Evolutionary conservation across 441 rosid species (phyloP), one percentile per base, ranked within the genome.

Genomic region (Daphne laureola): DNA sequence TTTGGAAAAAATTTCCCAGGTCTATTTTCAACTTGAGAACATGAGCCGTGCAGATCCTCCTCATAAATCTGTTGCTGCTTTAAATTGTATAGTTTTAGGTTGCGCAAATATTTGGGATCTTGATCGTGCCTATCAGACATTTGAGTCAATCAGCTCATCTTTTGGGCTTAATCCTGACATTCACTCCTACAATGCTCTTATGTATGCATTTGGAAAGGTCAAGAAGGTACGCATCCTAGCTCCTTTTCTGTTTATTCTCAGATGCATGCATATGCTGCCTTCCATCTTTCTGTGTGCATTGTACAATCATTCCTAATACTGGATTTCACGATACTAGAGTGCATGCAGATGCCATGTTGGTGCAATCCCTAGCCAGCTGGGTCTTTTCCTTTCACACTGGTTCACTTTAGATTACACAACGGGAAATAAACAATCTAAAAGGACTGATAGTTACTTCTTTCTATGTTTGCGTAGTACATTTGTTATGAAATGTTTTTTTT

Each of bases 61-160:
- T 26, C 83, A 83, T 72, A 93, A 85, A 74, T 93, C 99, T 50
- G 84, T 90, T 41, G 86, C 95, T 76, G 97, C 95, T 65, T 62
- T 93, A 49, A 93, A 93, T 67, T 93, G 97, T 82, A 61, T 93
- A 58, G 69, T 93, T 65, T 73, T 87, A 54, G 99, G 99, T 44
- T 90, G 95, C 65, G 97, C 96, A 67, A 82, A 82, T 74, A 80
- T 76, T 72, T 90, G 99, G 98, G 99, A 93, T 62, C 76, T 90
- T 31, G 92, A 89, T 53, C 97, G 97, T 64, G 93, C 99, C 53
- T 90, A 90, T 64, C 93, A 90, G 73, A 93, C 99, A 15, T 87
- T 93, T 75, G 96, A 87, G 52, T 93, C 99, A 49, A 78, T 90
- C 43, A 53, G 84, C 67, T 63, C 80, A 55, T 67, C 87, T 14